phyloP scores from a whole-genome alignment of 2,329 filamentous ascomycete species.

The Blastomyces parvus region DNA sequence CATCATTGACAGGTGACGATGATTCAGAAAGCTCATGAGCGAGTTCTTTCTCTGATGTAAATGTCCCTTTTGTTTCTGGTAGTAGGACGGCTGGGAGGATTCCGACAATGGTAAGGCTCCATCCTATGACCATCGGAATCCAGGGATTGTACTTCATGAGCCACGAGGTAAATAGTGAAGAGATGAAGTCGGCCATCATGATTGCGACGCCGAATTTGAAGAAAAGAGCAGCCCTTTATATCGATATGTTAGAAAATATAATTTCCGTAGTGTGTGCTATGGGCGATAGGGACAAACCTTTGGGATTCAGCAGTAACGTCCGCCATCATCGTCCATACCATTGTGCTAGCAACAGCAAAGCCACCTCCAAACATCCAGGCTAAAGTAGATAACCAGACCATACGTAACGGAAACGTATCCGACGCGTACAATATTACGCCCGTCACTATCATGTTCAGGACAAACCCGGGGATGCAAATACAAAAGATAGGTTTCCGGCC shows the following conservation, averaged over 20 bases:
- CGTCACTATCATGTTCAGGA: conserved; percentile 25
- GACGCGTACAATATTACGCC: conserved; percentile 30
- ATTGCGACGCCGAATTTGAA: conserved; percentile 33
- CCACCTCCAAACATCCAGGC: conserved; percentile 41
- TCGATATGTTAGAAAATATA: not conserved
- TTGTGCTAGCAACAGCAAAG: conserved; percentile 37
- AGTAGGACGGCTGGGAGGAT: conserved; percentile 26
- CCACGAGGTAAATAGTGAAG: conserved; percentile 31
- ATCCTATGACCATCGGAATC: conserved; percentile 31
- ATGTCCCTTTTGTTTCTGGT: conserved; percentile 31
- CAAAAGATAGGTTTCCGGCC: conserved; percentile 40
- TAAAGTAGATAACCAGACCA: conserved; percentile 40
- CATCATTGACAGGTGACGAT: conserved; percentile 15
- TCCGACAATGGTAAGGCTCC: conserved; percentile 26
- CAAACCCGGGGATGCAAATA: conserved; percentile 36
- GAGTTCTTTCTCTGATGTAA: conserved; percentile 12
- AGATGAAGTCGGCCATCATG: conserved; percentile 32
- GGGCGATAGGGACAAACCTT: conserved; percentile 23
- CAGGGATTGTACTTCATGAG: conserved; percentile 34
- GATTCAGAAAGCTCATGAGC: conserved; percentile 25
- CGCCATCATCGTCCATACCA: conserved; percentile 42
- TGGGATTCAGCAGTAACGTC: conserved; percentile 40
- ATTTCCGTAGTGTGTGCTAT: conserved; percentile 6
- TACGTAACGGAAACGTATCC: conserved; percentile 35
- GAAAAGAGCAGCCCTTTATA: conserved; percentile 29